Conservation (phyloP, 1,139 yeast genomes). For the Zygoascus hellenicus region DNA sequence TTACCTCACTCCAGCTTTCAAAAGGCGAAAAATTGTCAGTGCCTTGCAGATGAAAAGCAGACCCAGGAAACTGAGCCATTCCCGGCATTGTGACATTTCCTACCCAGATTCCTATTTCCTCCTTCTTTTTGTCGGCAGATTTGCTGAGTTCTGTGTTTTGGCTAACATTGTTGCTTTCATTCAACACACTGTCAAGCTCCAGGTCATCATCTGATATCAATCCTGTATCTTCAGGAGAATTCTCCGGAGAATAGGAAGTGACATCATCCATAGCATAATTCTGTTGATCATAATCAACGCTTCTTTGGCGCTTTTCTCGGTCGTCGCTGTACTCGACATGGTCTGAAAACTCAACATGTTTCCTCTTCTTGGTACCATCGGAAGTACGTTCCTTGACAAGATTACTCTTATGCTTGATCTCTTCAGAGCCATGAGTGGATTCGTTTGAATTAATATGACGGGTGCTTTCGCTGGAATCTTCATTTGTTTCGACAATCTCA, state of each 20-base stretch:
- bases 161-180: conserved; percentile 20
- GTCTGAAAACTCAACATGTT: conserved; percentile 3
- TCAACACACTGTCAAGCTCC: conserved; percentile 34
- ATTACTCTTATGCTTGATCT: neutral
- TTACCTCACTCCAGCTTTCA: conserved; percentile 28
- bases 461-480: neutral
- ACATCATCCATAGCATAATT: conserved; percentile 15
- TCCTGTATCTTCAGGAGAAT: conserved; percentile 19
- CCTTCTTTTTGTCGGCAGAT: neutral
- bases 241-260: conserved; percentile 23
- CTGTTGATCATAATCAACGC: conserved; percentile 9
- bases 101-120: conserved; percentile 40
- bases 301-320: conserved; percentile 3
- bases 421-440: conserved; percentile 1
- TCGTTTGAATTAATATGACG: conserved; percentile 1
- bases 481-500: conserved; percentile 49
- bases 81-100: conserved; percentile 55
- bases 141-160: conserved; percentile 3
- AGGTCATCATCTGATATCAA: conserved; percentile 24
- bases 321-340: neutral
- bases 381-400: neutral
- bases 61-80: conserved; percentile 45
- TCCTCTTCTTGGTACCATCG: conserved; percentile 7
- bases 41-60: conserved; percentile 42
- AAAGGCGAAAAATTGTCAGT: conserved; percentile 26